Percentiles rank a stretch among this genome's conserved stretches.
phyloP scores from a whole-genome alignment of 306 rosid species.

The Quercus glauca region DNA sequence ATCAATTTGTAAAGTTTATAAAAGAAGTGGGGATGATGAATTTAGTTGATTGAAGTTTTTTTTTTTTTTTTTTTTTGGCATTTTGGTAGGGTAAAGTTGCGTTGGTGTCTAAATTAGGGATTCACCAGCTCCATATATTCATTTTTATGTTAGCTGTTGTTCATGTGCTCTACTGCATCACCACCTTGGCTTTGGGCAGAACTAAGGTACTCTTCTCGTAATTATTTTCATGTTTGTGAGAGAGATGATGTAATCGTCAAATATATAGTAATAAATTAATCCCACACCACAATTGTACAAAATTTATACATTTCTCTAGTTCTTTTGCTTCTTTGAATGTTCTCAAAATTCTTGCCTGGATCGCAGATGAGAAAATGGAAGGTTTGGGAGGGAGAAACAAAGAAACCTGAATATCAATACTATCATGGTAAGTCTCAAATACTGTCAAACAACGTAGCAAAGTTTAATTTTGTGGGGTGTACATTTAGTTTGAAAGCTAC shows the following conservation, averaged over 20 bases:
- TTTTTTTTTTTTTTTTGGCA: background rate
- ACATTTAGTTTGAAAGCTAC: too few relatives aligned
- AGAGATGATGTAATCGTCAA: too few relatives aligned
- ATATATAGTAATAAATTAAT: too few relatives aligned
- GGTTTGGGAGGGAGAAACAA: constrained; percentile 75
- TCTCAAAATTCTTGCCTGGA: constrained; percentile 4
- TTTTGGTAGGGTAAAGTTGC: constrained; percentile 56
- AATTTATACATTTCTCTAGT: too few relatives aligned
- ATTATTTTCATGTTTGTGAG: too few relatives aligned
- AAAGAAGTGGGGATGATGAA: background rate
- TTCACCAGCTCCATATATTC: constrained; percentile 88
- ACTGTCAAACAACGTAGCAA: background rate
- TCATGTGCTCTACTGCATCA: constrained; percentile 72
- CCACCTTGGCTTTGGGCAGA: constrained; percentile 61
- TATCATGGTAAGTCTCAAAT: constrained; percentile 28
- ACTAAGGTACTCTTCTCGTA: constrained; percentile 43
- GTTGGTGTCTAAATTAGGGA: constrained; percentile 69
- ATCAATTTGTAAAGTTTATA: too few relatives aligned
- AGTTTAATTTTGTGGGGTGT: too few relatives aligned
- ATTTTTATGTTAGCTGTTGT: constrained; percentile 63
- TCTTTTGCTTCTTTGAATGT: background rate
- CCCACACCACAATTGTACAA: too few relatives aligned
- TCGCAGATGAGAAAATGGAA: constrained; percentile 76
- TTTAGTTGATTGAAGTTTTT: background rate
- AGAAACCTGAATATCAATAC: constrained; percentile 41